Evolutionary conservation across 768 basidiomycete genomes (phyloP), one percentile per base, ranked within the genome.

Genomic region (Naganishia antarctica): DNA sequence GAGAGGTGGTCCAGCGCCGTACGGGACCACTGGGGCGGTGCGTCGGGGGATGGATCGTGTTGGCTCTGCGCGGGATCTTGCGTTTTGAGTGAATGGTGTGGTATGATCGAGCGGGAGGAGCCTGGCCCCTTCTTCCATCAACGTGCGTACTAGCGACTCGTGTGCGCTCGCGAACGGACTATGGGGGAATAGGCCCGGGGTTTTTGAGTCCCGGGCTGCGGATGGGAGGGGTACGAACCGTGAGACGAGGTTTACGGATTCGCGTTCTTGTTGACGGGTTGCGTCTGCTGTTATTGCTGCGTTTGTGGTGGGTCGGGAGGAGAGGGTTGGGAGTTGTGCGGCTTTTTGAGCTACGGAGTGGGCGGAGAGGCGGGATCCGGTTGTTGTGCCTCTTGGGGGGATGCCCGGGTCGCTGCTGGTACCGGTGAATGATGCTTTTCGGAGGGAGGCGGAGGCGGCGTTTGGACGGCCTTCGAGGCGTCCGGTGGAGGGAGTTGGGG

Each of bases 241-340:
- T n/a, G 63, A 64, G 32, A 64, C 51, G 23, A 64, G 62, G 15
- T 53, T 53, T 6, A 64, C 63, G 29, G 57, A 58, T 25, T 63
- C 62, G 15, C 49, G 34, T 43, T 41, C 41, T 32, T 41, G 49
- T 21, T 57, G 32, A n/a, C 40, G 53, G 9, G 12, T 26, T 7
- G 21, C 26, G 53, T 1, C 25, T 6, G 4, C 11, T 28, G 26
- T n/a, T 13, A 21, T 50, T 26, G 25, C 9, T 47, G 46, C 48
- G 48, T 8, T 12, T 7, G 51, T 37, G 2, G 63, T 26, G 7
- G 63, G 15, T 2, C 43, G 50, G 11, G 49, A 49, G n/a, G 50
- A 0, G 5, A 53, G 44, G 11, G 63, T 26, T 16, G 63, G 63
- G 3, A 64, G 46, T 31, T 44, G 50, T 6, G 63, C 51, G 8